These are phyloP conservation scores for Paraleonurus japonicus DNA, from an alignment of 257 asterid genomes.

Conservation along the genomic window DNA sequence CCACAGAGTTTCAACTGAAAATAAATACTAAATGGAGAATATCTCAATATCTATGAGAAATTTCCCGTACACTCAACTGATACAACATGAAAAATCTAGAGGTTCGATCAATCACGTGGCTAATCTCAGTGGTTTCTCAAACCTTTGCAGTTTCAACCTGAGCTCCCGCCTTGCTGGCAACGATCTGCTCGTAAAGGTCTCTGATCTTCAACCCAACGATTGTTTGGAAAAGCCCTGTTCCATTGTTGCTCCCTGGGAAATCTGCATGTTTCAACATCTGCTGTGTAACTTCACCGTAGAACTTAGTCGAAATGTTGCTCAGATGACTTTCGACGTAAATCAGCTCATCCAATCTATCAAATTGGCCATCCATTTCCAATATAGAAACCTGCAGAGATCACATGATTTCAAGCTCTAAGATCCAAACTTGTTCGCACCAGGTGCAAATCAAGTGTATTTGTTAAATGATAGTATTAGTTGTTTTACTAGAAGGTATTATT, in stretches of 20 bases:
- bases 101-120: conserved; percentile 13
- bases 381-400: conserved; percentile 65
- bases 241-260: conserved; percentile 97
- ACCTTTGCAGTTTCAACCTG: conserved; percentile 68
- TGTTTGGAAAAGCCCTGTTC: conserved; percentile 97
- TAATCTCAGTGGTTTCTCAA: conserved; percentile 31
- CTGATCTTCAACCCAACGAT: conserved; percentile 86
- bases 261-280: conserved; percentile 95
- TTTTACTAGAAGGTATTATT: neutral
- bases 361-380: conserved; percentile 97
- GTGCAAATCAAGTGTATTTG: too few species aligned
- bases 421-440: too few species aligned
- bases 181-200: conserved; percentile 86
- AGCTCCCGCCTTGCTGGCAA: conserved; percentile 51
- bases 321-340: conserved; percentile 93
- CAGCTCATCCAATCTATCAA: conserved; percentile 92
- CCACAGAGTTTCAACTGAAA: conserved; percentile 42
- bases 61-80: conserved; percentile 34
- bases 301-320: conserved; percentile 89
- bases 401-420: neutral
- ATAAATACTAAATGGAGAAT: conserved; percentile 34
- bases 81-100: conserved; percentile 29
- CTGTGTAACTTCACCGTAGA: conserved; percentile 97
- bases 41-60: conserved; percentile 28
- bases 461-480: neutral